Conservation (phyloP, 1,284 basidiomycete species). For the Cystobasidiaceae sp. region DNA sequence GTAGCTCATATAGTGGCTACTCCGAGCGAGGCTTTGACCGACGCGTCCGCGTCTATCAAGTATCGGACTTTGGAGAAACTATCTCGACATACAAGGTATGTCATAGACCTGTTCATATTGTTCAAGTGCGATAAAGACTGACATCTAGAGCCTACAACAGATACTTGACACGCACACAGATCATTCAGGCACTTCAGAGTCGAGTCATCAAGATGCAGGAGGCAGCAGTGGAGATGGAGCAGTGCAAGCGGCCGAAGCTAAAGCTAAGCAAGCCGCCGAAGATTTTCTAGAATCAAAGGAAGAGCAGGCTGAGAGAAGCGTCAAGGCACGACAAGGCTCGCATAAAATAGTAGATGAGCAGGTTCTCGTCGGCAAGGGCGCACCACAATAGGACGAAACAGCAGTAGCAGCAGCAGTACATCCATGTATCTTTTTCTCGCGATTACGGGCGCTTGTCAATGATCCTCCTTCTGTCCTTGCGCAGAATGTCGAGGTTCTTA, state of each 20-base stretch:
- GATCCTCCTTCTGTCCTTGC: no score
- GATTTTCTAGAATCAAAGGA: background rate
- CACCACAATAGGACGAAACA: background rate
- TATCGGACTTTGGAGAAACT: slow-evolving; percentile 81
- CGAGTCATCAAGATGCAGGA: background rate
- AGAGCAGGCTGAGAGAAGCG: background rate
- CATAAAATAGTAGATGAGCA: slow-evolving; percentile 7
- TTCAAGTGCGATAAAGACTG: background rate
- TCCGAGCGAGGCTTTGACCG: slow-evolving; percentile 76
- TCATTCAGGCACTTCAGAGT: background rate
- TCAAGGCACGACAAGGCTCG: background rate
- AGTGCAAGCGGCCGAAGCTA: background rate
- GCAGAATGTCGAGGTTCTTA: no score
- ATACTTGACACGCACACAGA: slow-evolving; percentile 22
- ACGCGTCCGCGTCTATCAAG: slow-evolving; percentile 77
- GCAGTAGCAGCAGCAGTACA: no score
- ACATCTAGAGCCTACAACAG: background rate
- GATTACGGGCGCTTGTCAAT: background rate
- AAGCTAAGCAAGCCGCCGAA: background rate
- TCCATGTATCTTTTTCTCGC: background rate
- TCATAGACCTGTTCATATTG: background rate
- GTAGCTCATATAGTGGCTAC: slow-evolving; percentile 57
- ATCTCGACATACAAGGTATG: slow-evolving; percentile 79
- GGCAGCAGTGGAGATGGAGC: background rate
- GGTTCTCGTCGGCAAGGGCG: slow-evolving; percentile 21